Conservation (phyloP, 2,329 filamentous ascomycete genomes). For the Colletotrichum zoysiae region DNA sequence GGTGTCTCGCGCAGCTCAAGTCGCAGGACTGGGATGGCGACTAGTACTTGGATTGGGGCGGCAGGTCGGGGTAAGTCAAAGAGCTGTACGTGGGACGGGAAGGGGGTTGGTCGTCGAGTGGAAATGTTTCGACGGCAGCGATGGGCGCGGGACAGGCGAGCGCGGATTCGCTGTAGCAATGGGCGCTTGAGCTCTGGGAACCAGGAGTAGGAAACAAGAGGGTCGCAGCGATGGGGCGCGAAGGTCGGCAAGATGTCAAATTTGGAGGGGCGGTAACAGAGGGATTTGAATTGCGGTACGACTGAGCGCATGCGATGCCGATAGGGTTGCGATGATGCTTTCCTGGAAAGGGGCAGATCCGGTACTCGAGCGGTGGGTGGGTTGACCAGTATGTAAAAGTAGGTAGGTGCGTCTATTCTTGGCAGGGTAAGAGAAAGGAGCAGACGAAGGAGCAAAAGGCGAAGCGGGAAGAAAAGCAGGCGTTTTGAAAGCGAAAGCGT, state of each 20-base stretch:
- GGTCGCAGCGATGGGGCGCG: constrained; percentile 1
- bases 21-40: constrained; percentile 40
- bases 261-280: constrained; percentile 12
- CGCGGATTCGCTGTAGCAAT: constrained; percentile 37
- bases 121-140: constrained; percentile 38
- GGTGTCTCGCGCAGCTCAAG: constrained; percentile 39
- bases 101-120: constrained; percentile 29
- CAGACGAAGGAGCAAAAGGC: constrained; percentile 6
- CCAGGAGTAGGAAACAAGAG: constrained; percentile 21
- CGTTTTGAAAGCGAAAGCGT: constrained; percentile 8
- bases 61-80: constrained; percentile 35
- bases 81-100: constrained; percentile 20
- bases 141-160: constrained; percentile 23
- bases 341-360: constrained; percentile 28
- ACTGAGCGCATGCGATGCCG: constrained; percentile 23
- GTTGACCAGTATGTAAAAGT: neutral
- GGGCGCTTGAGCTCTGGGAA: constrained; percentile 29
- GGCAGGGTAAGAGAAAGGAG: constrained; percentile 16
- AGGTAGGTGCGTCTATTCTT: constrained; percentile 15
- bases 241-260: constrained; percentile 22
- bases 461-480: neutral
- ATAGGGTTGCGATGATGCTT: constrained; percentile 22
- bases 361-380: constrained; percentile 3
- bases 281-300: constrained; percentile 16
- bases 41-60: constrained; percentile 33